Evolutionary conservation across 768 basidiomycete species (phyloP).

Genomic region (Boletus sensibilis): DNA sequence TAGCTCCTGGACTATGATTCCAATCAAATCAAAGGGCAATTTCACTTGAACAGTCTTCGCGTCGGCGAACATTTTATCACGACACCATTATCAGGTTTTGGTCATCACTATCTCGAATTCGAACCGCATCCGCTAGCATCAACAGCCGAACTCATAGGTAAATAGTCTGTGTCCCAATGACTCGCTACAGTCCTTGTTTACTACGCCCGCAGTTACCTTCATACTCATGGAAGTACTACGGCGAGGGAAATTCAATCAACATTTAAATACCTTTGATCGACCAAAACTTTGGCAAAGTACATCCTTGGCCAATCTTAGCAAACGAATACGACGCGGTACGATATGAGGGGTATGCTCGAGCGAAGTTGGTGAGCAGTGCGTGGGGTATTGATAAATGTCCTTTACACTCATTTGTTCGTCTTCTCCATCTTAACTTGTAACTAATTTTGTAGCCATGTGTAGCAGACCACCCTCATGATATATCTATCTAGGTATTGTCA

Average conservation of each 20-base stretch:
- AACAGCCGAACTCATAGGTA: conserved; percentile 54
- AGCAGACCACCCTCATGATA: background rate
- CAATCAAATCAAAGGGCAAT: conserved; percentile 47
- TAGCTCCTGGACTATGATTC: conserved; percentile 56
- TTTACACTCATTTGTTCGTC: conserved; percentile 1
- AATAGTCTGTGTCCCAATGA: background rate
- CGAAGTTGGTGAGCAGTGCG: background rate
- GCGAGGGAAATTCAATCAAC: conserved; percentile 53
- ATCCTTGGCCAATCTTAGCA: conserved; percentile 29
- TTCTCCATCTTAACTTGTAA: conserved; percentile 2
- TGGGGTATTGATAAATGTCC: background rate
- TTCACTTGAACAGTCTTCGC: conserved; percentile 50
- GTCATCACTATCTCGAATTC: conserved; percentile 60
- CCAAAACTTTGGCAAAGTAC: conserved; percentile 45
- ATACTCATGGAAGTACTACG: conserved; percentile 65
- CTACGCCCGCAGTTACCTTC: conserved; percentile 47
- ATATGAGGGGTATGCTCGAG: conserved; percentile 15
- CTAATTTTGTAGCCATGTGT: conserved; percentile 1
- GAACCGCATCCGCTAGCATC: conserved; percentile 46
- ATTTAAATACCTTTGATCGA: conserved; percentile 47
- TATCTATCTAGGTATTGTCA: background rate
- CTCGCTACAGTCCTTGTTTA: conserved; percentile 13
- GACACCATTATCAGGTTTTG: conserved; percentile 52
- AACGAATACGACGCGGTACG: conserved; percentile 34
- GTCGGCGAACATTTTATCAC: conserved; percentile 45